Conservation (phyloP, 139 green algal genomes). For the Chlamydomonas schloesseri region DNA sequence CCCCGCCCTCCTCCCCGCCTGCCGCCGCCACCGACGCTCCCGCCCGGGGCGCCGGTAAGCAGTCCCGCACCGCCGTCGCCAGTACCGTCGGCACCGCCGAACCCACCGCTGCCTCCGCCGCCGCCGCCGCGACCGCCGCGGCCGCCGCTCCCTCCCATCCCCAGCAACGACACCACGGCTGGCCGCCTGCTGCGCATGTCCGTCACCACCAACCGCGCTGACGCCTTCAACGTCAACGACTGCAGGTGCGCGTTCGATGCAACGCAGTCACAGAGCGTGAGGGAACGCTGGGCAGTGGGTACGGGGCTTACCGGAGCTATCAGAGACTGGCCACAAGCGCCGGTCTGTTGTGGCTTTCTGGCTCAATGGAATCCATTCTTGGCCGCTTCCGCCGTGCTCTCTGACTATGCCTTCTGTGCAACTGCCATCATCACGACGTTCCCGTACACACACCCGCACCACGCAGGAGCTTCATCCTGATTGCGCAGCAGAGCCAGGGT, state of each 20-base stretch:
- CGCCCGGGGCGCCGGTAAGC: background rate
- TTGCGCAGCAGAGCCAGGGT: background rate
- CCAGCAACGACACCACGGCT: background rate
- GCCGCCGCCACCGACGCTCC: background rate
- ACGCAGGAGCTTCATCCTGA: background rate
- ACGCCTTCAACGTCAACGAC: constrained; percentile 2
- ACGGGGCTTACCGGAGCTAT: too few species aligned
- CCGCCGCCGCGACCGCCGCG: background rate
- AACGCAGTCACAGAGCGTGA: too few species aligned
- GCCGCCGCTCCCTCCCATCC: background rate
- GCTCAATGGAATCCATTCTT: too few species aligned
- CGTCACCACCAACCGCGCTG: background rate
- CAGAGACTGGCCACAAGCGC: too few species aligned
- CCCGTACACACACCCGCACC: too few species aligned
- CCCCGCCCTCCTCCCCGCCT: background rate
- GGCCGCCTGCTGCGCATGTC: background rate
- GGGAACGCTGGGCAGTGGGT: too few species aligned
- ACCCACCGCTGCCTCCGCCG: background rate
- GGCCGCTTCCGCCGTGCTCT: too few species aligned
- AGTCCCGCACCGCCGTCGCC: background rate
- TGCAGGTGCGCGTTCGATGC: background rate
- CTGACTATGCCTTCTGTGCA: too few species aligned
- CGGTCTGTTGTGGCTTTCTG: too few species aligned
- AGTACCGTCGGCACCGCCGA: background rate
- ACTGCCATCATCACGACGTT: too few species aligned